These are phyloP conservation scores for Crepidotus variabilis DNA, from an alignment of 768 basidiomycete genomes.

Conservation along the genomic window DNA sequence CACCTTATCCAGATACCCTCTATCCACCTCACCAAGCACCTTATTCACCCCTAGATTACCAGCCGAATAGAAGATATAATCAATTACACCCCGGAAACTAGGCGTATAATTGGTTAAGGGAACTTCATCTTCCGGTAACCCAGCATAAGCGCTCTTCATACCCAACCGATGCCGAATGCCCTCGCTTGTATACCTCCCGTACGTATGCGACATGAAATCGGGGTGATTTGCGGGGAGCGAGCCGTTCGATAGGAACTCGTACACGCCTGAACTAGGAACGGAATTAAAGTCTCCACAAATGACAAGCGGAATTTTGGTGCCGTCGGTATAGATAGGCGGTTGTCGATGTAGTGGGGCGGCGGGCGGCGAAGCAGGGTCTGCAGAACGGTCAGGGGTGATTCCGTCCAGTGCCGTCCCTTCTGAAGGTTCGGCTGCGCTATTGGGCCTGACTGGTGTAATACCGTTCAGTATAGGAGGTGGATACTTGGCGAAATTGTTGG, in stretches of 20 bases:
- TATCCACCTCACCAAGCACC: conserved; percentile 87
- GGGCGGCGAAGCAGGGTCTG: conserved; percentile 6
- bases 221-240: conserved; percentile 67
- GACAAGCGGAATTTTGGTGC: conserved; percentile 85
- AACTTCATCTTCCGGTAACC: conserved; percentile 33
- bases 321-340: conserved; percentile 75
- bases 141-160: conserved; percentile 81
- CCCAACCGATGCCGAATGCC: conserved; percentile 78
- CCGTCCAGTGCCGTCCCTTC: conserved; percentile 14
- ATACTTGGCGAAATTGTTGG: conserved; percentile 77
- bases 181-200: conserved; percentile 90
- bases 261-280: conserved; percentile 79
- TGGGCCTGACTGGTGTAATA: conserved; percentile 25
- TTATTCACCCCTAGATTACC: conserved; percentile 72
- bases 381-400: conserved; percentile 4
- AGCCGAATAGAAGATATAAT: conserved; percentile 91
- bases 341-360: conserved; percentile 33
- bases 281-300: conserved; percentile 98
- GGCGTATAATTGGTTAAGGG: conserved; percentile 90
- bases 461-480: conserved; percentile 43
- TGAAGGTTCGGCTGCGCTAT: conserved; percentile 7
- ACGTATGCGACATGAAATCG: conserved; percentile 89
- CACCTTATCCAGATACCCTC: conserved; percentile 76
- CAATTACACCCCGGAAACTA: conserved; percentile 80
- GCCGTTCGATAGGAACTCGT: conserved; percentile 84